Evolutionary conservation across 305 asterid species (phyloP).

Genomic region (Fraxinus greggii): DNA sequence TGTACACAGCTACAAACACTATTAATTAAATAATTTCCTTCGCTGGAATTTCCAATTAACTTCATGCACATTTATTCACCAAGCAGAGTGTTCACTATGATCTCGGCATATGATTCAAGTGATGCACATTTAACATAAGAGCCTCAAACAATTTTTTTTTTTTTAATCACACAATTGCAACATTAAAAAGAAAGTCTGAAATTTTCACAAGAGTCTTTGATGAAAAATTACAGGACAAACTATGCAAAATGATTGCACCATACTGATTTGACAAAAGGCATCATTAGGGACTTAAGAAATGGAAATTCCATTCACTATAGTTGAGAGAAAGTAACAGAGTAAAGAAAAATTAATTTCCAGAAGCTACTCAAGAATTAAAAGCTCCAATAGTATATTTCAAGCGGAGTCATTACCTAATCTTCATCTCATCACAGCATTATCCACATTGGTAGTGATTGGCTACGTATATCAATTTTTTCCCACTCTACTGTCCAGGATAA

Average conservation of each 20-base stretch:
- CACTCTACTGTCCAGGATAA: neutral
- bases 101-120: neutral
- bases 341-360: neutral
- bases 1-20: neutral
- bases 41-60: neutral
- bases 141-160: neutral
- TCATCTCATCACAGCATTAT: neutral
- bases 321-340: neutral
- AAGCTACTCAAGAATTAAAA: neutral
- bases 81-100: neutral
- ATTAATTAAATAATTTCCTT: neutral
- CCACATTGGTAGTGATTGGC: neutral
- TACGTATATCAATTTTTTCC: neutral
- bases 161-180: neutral
- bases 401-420: neutral
- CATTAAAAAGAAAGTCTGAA: neutral
- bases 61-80: neutral
- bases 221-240: neutral
- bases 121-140: neutral
- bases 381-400: neutral
- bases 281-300: neutral
- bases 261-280: neutral
- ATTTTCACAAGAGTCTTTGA: neutral
- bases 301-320: neutral
- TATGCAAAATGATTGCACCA: neutral